Percentiles rank a stretch among this genome's conserved stretches.
These are phyloP conservation scores for Zizania palustris DNA, from an alignment of 202 grass and related monocot genomes.

Conservation along the genomic window DNA sequence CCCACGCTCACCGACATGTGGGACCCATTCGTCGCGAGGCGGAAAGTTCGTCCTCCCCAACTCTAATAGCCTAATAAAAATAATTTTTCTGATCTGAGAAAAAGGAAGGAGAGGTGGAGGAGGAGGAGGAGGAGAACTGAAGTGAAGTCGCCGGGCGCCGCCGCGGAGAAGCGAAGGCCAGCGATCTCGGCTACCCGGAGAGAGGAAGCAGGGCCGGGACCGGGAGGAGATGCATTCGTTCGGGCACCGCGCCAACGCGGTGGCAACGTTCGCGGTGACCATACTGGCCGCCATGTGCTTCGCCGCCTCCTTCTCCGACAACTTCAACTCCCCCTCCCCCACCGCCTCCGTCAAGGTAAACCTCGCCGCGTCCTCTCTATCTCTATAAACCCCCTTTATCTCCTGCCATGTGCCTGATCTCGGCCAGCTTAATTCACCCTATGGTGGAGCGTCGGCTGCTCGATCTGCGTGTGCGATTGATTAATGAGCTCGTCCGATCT, in stretches of 20 bases:
- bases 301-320: constrained; percentile 91
- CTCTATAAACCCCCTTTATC: too few relatives aligned
- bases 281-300: constrained; percentile 91
- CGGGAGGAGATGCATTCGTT: constrained; percentile 75
- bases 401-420: neutral
- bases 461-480: constrained; percentile 27
- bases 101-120: neutral
- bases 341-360: constrained; percentile 86
- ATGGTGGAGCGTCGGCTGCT: neutral
- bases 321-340: constrained; percentile 71
- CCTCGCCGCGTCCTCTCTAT: neutral
- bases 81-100: neutral
- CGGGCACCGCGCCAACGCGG: constrained; percentile 80
- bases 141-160: constrained; percentile 49
- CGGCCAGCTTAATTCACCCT: neutral
- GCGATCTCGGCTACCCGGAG: neutral
- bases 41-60: too few relatives aligned
- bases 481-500: neutral
- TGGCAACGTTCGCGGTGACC: constrained; percentile 84
- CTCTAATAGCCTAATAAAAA: neutral
- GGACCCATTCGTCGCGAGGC: neutral
- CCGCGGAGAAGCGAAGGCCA: constrained; percentile 18
- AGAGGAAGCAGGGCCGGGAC: too few relatives aligned
- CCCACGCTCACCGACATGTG: neutral
- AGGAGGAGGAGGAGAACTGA: neutral